Percentiles rank a stretch among this genome's conserved stretches.
Conservation (phyloP, 352 stramenopile species). For the Phytophthora brassicae region DNA sequence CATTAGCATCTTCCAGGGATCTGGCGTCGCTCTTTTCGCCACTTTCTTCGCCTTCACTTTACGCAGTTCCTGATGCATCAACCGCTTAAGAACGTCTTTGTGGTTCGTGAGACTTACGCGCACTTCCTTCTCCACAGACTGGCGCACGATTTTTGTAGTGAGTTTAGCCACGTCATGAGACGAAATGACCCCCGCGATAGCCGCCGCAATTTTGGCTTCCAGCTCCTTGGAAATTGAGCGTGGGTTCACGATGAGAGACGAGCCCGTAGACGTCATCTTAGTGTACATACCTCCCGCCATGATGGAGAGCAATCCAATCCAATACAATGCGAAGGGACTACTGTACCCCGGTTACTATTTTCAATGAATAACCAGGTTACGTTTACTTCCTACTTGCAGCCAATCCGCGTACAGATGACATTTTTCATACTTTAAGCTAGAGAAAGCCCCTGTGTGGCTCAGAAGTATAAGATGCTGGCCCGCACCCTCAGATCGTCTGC, state of each 20-base stretch:
- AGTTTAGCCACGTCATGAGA: slow-evolving; percentile 67
- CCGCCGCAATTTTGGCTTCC: slow-evolving; percentile 72
- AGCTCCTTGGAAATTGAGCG: slow-evolving; percentile 83
- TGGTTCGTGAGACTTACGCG: slow-evolving; percentile 84
- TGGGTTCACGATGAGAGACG: slow-evolving; percentile 70
- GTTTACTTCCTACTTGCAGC: background rate
- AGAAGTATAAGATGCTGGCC: slow-evolving; percentile 41
- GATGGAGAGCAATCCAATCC: too few relatives aligned
- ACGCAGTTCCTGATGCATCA: slow-evolving; percentile 86
- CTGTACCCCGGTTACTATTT: too few relatives aligned
- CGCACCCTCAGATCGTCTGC: slow-evolving; percentile 36
- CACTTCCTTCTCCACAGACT: slow-evolving; percentile 86
- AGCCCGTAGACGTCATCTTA: slow-evolving; percentile 72
- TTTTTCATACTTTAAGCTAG: slow-evolving; percentile 6
- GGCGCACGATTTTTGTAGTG: slow-evolving; percentile 79
- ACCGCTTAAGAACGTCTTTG: slow-evolving; percentile 87
- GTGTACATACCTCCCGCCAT: slow-evolving; percentile 75
- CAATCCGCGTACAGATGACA: slow-evolving; percentile 10
- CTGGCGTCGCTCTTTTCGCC: slow-evolving; percentile 51
- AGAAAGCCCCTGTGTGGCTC: slow-evolving; percentile 20
- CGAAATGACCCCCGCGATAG: slow-evolving; percentile 68
- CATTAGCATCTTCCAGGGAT: slow-evolving; percentile 62
- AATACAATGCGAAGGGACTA: too few relatives aligned
- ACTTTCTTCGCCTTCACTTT: slow-evolving; percentile 78
- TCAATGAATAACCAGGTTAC: slow-evolving; percentile 3